Evolutionary conservation across 257 asterid genomes (phyloP).

Genomic region (Gentiana dahurica): DNA sequence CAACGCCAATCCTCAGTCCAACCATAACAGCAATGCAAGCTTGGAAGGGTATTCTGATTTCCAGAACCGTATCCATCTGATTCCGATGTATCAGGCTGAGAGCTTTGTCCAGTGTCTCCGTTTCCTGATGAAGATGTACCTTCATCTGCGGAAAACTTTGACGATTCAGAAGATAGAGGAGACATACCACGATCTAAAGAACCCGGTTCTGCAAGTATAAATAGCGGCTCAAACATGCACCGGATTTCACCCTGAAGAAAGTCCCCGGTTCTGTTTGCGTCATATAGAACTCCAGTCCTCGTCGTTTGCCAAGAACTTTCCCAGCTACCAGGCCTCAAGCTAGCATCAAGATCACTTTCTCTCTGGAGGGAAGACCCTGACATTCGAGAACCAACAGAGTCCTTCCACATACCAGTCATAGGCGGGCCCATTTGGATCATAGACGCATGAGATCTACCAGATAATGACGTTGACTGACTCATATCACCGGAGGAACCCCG

Average conservation of each 20-base stretch:
- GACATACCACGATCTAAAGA: constrained; percentile 77
- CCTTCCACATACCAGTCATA: constrained; percentile 92
- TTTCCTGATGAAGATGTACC: constrained; percentile 55
- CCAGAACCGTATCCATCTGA: constrained; percentile 66
- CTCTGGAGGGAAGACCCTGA: constrained; percentile 67
- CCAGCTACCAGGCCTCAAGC: constrained; percentile 80
- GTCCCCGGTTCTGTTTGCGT: constrained; percentile 64
- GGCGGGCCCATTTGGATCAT: constrained; percentile 71
- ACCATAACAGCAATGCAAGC: constrained; percentile 97
- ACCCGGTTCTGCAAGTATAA: constrained; percentile 91
- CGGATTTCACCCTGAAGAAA: constrained; percentile 58
- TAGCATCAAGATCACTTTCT: constrained; percentile 82
- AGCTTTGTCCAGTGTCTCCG: constrained; percentile 61
- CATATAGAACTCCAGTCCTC: constrained; percentile 61
- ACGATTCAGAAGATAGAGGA: constrained; percentile 40
- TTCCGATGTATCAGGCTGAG: constrained; percentile 56
- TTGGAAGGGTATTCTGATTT: constrained; percentile 64
- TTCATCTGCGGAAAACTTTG: constrained; percentile 64
- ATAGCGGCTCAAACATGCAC: constrained; percentile 91
- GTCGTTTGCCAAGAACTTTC: constrained; percentile 91
- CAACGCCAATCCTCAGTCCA: constrained; percentile 99
- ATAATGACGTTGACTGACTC: constrained; percentile 34
- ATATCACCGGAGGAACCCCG: constrained; percentile 63
- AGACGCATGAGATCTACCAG: constrained; percentile 65
- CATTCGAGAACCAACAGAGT: constrained; percentile 63